Evolutionary conservation across 164 flowering plant genomes (phyloP), one percentile per base, ranked within the genome.

Genomic region (Nymphaea thermarum): DNA sequence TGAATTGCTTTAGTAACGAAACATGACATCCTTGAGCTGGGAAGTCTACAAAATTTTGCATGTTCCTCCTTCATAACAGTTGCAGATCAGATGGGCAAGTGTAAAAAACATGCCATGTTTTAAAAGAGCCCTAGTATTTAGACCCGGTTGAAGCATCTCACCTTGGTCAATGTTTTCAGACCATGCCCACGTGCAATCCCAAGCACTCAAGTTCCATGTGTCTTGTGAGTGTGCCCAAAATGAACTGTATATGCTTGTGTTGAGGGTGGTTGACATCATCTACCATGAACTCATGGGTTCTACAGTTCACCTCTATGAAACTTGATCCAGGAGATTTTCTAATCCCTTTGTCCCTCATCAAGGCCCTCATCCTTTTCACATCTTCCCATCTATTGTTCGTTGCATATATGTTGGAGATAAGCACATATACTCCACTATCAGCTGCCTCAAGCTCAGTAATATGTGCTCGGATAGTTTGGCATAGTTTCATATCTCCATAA

Each of bases 321-420:
- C 85, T 85, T 44, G 82, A 85, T 17, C 88, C 88, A 10, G 86
- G 86, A 12, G 67, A 57, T 74, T 85, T 85, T 67, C 60, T 73
- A 42, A 82, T 63, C 15, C 85, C 82, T 64, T 77, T 82, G 36
- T 73, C 73, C 71, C 74, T 80, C 89, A 83, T 83, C 77, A 78
- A 60, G 43, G 64, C 74, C 75, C 89, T 80, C 47, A 80, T 43
- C 68, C 74, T 73, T 47, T 47, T 76, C 42, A 79, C 89, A 65
- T 83, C 83, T 60, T 75, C 74, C 86, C 89, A 85, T 68, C 81
- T 76, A 42, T 72, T 68, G 72, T 75, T 82, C 3, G 68, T 68
- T 57, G 89, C 85, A 78, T 66, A 81, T 42, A 80, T 79, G 66
- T 82, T 82, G 44, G 85, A 83, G 10, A 85, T 70, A 64, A 83